Percentiles rank a stretch among this genome's conserved stretches.
These are phyloP conservation scores for Lanmaoa pseudosensibilis DNA, from an alignment of 768 basidiomycete species.

Conservation along the genomic window DNA sequence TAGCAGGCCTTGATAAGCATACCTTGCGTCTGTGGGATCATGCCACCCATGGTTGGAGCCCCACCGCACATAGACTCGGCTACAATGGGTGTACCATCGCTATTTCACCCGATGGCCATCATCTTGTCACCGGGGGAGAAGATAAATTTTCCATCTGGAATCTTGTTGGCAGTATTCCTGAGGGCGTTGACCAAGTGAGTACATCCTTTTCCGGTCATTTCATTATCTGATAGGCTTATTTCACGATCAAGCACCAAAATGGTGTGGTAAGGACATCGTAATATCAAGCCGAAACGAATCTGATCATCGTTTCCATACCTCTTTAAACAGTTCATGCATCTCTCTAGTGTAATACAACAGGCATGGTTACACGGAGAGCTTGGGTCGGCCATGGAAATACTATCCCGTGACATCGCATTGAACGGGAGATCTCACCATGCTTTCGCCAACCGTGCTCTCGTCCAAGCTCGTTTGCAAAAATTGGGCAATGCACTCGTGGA, in stretches of 20 bases:
- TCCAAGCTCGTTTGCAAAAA: slow-evolving; percentile 8
- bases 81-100: slow-evolving; percentile 6
- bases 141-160: slow-evolving; percentile 17
- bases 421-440: slow-evolving; percentile 1
- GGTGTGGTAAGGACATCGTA: not conserved
- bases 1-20: slow-evolving; percentile 6
- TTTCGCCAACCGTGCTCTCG: slow-evolving; percentile 11
- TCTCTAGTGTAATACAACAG: not conserved
- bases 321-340: slow-evolving; percentile 13
- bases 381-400: not conserved
- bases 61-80: not conserved
- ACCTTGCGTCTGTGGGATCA: slow-evolving; percentile 14
- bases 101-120: slow-evolving; percentile 6
- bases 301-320: not conserved
- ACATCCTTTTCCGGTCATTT: not conserved
- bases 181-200: not conserved
- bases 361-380: slow-evolving; percentile 8
- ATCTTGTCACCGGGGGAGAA: slow-evolving; percentile 12
- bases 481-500: slow-evolving; percentile 6
- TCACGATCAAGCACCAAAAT: not conserved
- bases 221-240: not conserved
- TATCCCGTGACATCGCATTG: slow-evolving; percentile 10
- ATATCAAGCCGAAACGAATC: not conserved
- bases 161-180: not conserved
- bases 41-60: slow-evolving; percentile 1